Evolutionary conservation across 306 rosid genomes (phyloP), one percentile per base, ranked within the genome.

Genomic region (Glycine soja): DNA sequence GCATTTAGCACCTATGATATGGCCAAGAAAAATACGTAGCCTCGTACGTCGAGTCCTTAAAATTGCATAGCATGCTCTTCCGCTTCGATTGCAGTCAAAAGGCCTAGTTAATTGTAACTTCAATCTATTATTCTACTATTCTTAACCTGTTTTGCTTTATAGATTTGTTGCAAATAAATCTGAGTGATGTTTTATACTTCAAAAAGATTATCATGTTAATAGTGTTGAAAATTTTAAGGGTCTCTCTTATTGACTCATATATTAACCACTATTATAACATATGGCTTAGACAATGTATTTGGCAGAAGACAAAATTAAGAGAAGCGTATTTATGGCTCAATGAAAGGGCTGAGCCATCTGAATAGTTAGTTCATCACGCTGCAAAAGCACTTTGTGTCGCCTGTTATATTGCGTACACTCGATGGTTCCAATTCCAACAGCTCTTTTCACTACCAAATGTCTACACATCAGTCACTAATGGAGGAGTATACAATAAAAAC

Each of bases 401-500:
- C 36, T 64, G 4, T 18, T 34, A 30, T 30, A 40, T 40, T 40
- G 38, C 38, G 38, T 34, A 34, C 38, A 34, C 3, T 34, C 0
- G 38, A 34, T 34, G 38, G 38, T 34, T 34, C 38, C 0, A 0
- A 24, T 34, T 34, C 38, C 38, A 34, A 34, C 38, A 34, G 38
- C 74, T 43, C 57, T 61, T 74, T 74, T 74, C 59, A 11, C 70
- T 59, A 18, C 75, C 67, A 56, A 59, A 67, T 80, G 51, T 42
- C 74, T 40, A 40, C 59, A 78, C 76, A 70, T 68, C 69, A 13
- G 53, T 65, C 82, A 74, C 76, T 38, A 38, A 38, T 38, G 43
- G 30, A 24, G 30, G 30, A 24, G 30, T 19, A 19, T 38, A 38
- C 9, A 10, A 34, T 62, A 43, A 51, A n/a, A 56, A n/a, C 11